phyloP scores from a whole-genome alignment of 1,284 basidiomycete genomes.

The Porogramme epimiltina region DNA sequence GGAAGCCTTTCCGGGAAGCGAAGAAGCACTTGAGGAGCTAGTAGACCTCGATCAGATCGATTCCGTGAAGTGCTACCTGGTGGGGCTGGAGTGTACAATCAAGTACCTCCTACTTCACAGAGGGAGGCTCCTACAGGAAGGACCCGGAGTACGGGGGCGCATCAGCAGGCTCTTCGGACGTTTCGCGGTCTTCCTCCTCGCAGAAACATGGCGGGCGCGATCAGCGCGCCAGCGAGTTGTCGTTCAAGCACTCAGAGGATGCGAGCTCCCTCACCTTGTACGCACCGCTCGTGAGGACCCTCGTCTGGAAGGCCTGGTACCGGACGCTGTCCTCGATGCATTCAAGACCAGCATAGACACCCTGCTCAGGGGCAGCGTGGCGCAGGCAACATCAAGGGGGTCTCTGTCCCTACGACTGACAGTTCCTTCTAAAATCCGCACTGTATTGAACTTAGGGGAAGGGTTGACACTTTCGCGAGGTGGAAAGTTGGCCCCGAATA shows the following conservation, averaged over 20 bases:
- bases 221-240: constrained; percentile 6
- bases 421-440: too few relatives aligned
- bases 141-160: constrained; percentile 1
- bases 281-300: neutral
- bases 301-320: neutral
- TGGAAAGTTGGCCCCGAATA: too few relatives aligned
- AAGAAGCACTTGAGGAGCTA: constrained; percentile 6
- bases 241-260: constrained; percentile 7
- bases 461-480: too few relatives aligned
- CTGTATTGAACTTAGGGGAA: too few relatives aligned
- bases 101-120: constrained; percentile 15
- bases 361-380: too few relatives aligned
- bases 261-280: constrained; percentile 5
- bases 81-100: constrained; percentile 7
- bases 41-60: constrained; percentile 12
- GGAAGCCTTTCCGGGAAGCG: constrained; percentile 4
- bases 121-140: neutral
- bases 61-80: constrained; percentile 14
- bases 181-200: constrained; percentile 6
- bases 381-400: too few relatives aligned
- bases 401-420: too few relatives aligned
- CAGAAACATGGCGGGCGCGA: constrained; percentile 1
- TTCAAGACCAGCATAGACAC: too few relatives aligned
- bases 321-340: neutral
- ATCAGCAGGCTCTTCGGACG: neutral